A percentile compares a stretch with the other conserved stretches of the same genome.
phyloP scores from a whole-genome alignment of 129 eudicot species.

The Ambrosia artemisiifolia region DNA sequence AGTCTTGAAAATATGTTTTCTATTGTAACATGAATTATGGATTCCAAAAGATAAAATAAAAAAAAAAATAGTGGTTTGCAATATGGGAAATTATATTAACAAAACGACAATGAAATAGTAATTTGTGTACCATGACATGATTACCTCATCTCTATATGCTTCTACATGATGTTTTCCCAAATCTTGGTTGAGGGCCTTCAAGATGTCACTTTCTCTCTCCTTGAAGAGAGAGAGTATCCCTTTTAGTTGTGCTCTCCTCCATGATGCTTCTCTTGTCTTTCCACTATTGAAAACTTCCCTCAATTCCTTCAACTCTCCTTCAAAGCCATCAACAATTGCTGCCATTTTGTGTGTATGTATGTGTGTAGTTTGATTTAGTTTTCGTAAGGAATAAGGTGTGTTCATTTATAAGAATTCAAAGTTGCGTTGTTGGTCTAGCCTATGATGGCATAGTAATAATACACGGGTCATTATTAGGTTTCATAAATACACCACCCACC shows the following conservation, averaged over 20 bases:
- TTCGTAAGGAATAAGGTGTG: background rate
- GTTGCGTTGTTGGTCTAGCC: background rate
- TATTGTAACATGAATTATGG: no score
- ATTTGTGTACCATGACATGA: background rate
- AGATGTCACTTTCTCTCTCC: conserved; percentile 58
- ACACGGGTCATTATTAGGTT: background rate
- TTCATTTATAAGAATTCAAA: background rate
- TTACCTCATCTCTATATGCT: conserved; percentile 81
- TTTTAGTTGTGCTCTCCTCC: conserved; percentile 70
- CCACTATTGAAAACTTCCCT: conserved; percentile 61
- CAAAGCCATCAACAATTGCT: conserved; percentile 26
- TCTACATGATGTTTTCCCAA: conserved; percentile 76
- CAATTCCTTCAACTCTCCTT: conserved; percentile 45
- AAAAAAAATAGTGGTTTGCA: no score
- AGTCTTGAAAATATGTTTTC: no score
- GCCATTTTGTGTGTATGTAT: conserved; percentile 27
- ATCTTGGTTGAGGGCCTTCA: conserved; percentile 61
- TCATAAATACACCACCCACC: conserved; percentile 39
- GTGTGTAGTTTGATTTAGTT: conserved; percentile 1
- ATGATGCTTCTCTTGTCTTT: conserved; percentile 58
- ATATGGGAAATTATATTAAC: background rate
- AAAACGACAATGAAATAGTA: background rate
- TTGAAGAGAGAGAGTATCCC: conserved; percentile 45
- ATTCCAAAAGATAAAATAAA: no score
- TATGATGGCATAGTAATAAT: conserved; percentile 11